phyloP scores from a whole-genome alignment of 768 basidiomycete species.

The Lactarius sanguifluus region DNA sequence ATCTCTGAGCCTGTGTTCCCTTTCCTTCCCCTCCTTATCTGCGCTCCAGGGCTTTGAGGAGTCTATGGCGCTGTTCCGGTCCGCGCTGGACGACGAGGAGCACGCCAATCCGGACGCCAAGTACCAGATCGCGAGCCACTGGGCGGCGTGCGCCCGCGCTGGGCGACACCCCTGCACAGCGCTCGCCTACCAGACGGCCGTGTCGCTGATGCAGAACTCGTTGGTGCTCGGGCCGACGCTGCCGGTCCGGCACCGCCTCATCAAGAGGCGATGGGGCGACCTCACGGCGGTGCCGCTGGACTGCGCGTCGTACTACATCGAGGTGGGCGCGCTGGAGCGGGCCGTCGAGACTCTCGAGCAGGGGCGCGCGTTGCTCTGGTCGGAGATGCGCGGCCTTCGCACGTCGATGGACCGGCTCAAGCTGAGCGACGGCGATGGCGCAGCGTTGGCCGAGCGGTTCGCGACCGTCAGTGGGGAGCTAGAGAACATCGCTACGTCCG shows the following conservation, averaged over 20 bases:
- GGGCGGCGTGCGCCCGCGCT: background rate
- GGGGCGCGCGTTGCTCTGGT: conserved; percentile 26
- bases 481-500: conserved; percentile 6
- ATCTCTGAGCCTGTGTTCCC: conserved; percentile 3
- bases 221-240: conserved; percentile 5
- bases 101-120: background rate
- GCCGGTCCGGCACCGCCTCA: conserved; percentile 8
- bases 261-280: background rate
- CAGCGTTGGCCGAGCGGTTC: conserved; percentile 17
- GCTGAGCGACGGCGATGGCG: background rate
- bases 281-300: conserved; percentile 2
- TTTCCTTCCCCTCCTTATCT: background rate
- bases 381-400: conserved; percentile 25
- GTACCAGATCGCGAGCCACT: conserved; percentile 11
- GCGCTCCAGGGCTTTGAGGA: conserved; percentile 5
- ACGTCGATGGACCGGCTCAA: conserved; percentile 21
- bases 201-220: conserved; percentile 10
- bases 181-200: conserved; percentile 5
- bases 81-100: conserved; percentile 7
- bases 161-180: background rate
- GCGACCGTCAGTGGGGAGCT: background rate
- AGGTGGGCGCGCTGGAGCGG: background rate
- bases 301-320: conserved; percentile 13
- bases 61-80: conserved; percentile 11
- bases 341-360: conserved; percentile 23